A percentile compares a stretch with the other conserved stretches of the same genome.
phyloP scores from a whole-genome alignment of 345 rosid species.

The Aquilaria sinensis region DNA sequence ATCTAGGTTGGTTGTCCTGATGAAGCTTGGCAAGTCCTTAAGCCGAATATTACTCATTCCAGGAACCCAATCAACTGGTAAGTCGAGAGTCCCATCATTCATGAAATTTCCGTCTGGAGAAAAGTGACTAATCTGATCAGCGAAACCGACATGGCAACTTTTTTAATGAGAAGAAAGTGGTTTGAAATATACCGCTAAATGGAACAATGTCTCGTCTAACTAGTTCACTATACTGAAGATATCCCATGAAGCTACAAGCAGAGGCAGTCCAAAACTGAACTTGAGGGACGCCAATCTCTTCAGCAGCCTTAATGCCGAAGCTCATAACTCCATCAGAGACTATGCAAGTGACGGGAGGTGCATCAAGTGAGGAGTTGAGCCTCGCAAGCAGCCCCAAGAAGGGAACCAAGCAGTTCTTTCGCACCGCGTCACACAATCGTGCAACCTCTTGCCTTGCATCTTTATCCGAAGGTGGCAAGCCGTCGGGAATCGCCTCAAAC shows the following conservation, averaged over 20 bases:
- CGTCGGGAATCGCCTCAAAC: conserved; percentile 28
- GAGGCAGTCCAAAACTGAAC: conserved; percentile 29
- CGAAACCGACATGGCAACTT: background rate
- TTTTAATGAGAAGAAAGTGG: background rate
- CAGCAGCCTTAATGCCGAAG: conserved; percentile 18
- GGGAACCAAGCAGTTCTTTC: conserved; percentile 26
- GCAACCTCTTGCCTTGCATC: conserved; percentile 24
- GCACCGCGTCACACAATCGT: background rate
- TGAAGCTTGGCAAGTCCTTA: conserved; percentile 28
- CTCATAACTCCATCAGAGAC: conserved; percentile 30
- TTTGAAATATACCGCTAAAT: conserved; percentile 18
- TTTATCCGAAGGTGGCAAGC: conserved; percentile 17
- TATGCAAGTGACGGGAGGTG: conserved; percentile 26
- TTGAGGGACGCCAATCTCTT: conserved; percentile 21
- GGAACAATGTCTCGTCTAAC: conserved; percentile 25
- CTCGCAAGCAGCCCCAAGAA: conserved; percentile 19
- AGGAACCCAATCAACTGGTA: conserved; percentile 27
- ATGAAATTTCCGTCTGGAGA: conserved; percentile 23
- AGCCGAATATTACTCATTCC: conserved; percentile 28
- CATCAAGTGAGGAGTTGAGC: conserved; percentile 13
- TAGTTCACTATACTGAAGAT: conserved; percentile 24
- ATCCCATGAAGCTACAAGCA: conserved; percentile 21
- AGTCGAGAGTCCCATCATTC: conserved; percentile 18
- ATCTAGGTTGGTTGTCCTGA: conserved; percentile 13
- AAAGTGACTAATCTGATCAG: background rate